A percentile compares a stretch with the other conserved stretches of the same genome.
Conservation (phyloP, 192 early-diverging fungal genomes). For the Chytriomyces sp. region DNA sequence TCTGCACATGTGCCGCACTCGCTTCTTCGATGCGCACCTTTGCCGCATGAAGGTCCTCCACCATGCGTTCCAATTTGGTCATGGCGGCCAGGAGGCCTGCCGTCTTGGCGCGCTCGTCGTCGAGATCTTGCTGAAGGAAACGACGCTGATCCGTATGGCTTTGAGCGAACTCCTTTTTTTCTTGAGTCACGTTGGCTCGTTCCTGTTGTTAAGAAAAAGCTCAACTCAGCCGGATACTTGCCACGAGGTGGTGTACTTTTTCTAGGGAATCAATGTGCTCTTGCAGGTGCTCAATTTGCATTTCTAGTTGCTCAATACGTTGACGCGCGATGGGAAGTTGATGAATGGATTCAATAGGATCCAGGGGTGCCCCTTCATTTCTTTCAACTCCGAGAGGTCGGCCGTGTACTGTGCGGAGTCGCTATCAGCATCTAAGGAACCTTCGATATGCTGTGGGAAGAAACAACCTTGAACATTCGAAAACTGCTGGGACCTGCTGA, state of each 20-base stretch:
- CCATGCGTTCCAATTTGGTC: slow-evolving; percentile 21
- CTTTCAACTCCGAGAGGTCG: neutral
- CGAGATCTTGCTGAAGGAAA: slow-evolving; percentile 14
- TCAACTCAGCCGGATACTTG: neutral
- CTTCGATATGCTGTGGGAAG: neutral
- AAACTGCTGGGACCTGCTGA: slow-evolving; percentile 54
- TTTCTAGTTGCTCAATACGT: slow-evolving; percentile 56
- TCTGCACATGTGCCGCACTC: neutral
- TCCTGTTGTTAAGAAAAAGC: slow-evolving; percentile 26
- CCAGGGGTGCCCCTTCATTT: slow-evolving; percentile 20
- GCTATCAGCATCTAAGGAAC: slow-evolving; percentile 7
- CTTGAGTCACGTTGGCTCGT: slow-evolving; percentile 8
- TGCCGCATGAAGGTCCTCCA: slow-evolving; percentile 37
- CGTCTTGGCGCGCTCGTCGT: slow-evolving; percentile 23
- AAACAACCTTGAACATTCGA: slow-evolving; percentile 26
- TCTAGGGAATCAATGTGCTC: slow-evolving; percentile 57
- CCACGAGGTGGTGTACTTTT: slow-evolving; percentile 28
- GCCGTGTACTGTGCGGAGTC: slow-evolving; percentile 1
- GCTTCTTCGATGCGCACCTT: slow-evolving; percentile 21
- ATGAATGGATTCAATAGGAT: slow-evolving; percentile 22
- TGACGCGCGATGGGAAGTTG: slow-evolving; percentile 48
- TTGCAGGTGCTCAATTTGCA: slow-evolving; percentile 54
- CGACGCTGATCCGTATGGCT: slow-evolving; percentile 24
- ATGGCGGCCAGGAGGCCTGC: neutral
- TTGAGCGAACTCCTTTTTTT: slow-evolving; percentile 25